These are phyloP conservation scores for Colletotrichum liaoningense DNA, from an alignment of 2,329 filamentous ascomycete genomes.

Conservation along the genomic window DNA sequence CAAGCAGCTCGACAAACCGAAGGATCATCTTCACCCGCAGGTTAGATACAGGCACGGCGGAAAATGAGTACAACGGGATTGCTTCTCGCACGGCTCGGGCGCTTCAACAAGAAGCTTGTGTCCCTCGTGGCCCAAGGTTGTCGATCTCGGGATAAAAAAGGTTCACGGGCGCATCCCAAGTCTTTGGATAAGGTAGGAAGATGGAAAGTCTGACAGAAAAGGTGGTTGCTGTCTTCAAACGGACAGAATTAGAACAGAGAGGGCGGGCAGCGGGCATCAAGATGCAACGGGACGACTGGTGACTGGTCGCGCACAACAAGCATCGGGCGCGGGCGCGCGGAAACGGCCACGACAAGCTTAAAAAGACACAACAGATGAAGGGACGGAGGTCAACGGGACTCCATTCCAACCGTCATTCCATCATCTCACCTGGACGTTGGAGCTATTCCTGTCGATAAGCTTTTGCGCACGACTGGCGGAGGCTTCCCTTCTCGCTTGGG, in stretches of 20 bases:
- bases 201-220: slow-evolving; percentile 8
- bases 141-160: slow-evolving; percentile 14
- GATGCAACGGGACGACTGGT: neutral
- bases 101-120: slow-evolving; percentile 19
- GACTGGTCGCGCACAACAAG: slow-evolving; percentile 13
- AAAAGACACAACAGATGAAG: slow-evolving; percentile 28
- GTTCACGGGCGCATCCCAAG: slow-evolving; percentile 17
- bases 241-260: slow-evolving; percentile 26
- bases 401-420: neutral
- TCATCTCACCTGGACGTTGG: slow-evolving; percentile 7
- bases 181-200: slow-evolving; percentile 17
- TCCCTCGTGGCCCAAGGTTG: slow-evolving; percentile 13
- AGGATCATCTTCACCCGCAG: slow-evolving; percentile 6
- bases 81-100: slow-evolving; percentile 3
- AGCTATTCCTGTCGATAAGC: slow-evolving; percentile 34
- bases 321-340: slow-evolving; percentile 8
- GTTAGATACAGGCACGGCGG: slow-evolving; percentile 16
- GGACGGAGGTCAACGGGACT: slow-evolving; percentile 11
- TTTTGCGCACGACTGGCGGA: slow-evolving; percentile 22
- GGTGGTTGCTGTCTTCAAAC: slow-evolving; percentile 29
- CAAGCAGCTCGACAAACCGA: neutral
- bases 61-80: slow-evolving; percentile 10
- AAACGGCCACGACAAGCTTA: slow-evolving; percentile 31
- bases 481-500: slow-evolving; percentile 7
- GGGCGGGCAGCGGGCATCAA: neutral